A percentile compares a stretch with the other conserved stretches of the same genome.
Conservation (phyloP, 2,329 filamentous ascomycete species). For the Ascochyta rabiei region DNA sequence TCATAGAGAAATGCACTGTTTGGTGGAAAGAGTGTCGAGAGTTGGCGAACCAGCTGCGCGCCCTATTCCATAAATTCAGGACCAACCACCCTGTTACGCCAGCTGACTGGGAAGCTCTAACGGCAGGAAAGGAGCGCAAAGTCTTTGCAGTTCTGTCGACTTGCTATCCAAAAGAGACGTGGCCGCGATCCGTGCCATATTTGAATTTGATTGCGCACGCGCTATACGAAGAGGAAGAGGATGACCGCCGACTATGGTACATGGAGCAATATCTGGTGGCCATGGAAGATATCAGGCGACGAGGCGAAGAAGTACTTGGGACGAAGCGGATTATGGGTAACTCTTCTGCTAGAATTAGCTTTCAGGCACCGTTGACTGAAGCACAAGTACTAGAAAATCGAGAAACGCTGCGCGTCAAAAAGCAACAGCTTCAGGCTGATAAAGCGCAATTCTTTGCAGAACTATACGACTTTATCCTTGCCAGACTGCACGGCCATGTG, state of each 20-base stretch:
- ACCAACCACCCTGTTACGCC: not conserved
- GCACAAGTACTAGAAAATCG: not conserved
- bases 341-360: not conserved
- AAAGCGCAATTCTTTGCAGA: not conserved
- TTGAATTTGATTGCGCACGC: not conserved
- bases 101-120: not conserved
- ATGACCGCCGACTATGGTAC: no score
- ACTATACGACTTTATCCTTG: not conserved
- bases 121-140: not conserved
- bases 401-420: not conserved
- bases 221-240: not conserved
- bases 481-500: not conserved
- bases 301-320: not conserved
- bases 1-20: not conserved
- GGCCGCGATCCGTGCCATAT: slow-evolving; percentile 1
- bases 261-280: not conserved
- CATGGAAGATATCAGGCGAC: not conserved
- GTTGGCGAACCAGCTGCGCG: not conserved
- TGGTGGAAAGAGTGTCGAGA: not conserved
- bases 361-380: not conserved
- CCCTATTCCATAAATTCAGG: not conserved
- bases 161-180: not conserved
- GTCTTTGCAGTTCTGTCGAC: not conserved
- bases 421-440: not conserved
- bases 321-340: not conserved